phyloP scores from a whole-genome alignment of 2,329 filamentous ascomycete species.

The Ophiostoma triangulosporum region DNA sequence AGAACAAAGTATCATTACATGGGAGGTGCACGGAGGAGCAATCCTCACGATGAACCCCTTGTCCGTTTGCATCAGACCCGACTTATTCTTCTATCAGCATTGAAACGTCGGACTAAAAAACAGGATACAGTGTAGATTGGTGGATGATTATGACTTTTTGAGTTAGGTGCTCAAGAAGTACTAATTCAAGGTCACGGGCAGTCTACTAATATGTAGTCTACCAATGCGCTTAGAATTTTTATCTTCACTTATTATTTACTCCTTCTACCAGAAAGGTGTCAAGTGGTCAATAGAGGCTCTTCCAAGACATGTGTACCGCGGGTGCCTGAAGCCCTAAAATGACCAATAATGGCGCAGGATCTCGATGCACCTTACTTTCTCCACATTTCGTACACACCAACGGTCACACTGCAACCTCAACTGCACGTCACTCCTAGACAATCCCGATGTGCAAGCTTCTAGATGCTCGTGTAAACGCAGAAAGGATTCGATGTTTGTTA shows the following conservation, averaged over 20 bases:
- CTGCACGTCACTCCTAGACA: constrained; percentile 9
- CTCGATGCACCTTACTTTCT: not conserved
- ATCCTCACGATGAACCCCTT: constrained; percentile 5
- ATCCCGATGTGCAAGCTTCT: too few relatives aligned
- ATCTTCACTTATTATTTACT: too few relatives aligned
- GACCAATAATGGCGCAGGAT: constrained; percentile 6
- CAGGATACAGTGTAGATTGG: constrained; percentile 35
- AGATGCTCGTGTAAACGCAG: too few relatives aligned
- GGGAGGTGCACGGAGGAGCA: not conserved
- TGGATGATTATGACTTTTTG: not conserved
- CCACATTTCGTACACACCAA: not conserved
- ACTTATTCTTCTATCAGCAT: constrained; percentile 33
- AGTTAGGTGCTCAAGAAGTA: too few relatives aligned
- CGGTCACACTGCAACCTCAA: constrained; percentile 4
- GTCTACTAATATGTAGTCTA: too few relatives aligned
- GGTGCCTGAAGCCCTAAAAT: not conserved
- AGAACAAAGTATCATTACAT: constrained; percentile 30
- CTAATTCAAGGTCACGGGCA: too few relatives aligned
- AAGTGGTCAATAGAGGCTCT: not conserved
- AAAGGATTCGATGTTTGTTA: too few relatives aligned
- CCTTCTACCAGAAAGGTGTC: too few relatives aligned
- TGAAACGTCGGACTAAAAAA: constrained; percentile 51
- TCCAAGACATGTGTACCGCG: too few relatives aligned
- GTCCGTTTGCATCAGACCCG: constrained; percentile 52
- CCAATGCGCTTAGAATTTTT: too few relatives aligned